Percentiles rank a stretch among this genome's conserved stretches.
Evolutionary conservation across 2,329 filamentous ascomycete genomes (phyloP).

Genomic region (Talaromyces sp.): DNA sequence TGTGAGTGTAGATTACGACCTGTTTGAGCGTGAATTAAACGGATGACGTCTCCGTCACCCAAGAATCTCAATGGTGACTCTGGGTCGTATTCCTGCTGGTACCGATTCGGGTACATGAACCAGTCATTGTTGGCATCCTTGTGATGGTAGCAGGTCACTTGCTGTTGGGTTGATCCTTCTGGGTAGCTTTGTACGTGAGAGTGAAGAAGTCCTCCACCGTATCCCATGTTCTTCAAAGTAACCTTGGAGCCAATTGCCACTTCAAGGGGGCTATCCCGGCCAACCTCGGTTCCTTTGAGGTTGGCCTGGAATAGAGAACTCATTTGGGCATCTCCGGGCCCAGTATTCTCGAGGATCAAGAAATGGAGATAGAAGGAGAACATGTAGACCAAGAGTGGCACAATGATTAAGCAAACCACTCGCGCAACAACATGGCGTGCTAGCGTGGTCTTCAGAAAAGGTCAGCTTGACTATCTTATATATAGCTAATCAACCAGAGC

Average conservation of each 20-base stretch:
- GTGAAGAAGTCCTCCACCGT: constrained; percentile 92
- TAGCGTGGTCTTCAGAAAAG: constrained; percentile 54
- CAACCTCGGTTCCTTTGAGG: constrained; percentile 86
- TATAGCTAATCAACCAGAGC: background rate
- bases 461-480: background rate
- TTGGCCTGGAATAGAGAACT: constrained; percentile 99
- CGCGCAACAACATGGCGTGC: constrained; percentile 76
- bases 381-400: constrained; percentile 89
- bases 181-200: constrained; percentile 96
- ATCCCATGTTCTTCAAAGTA: constrained; percentile 99
- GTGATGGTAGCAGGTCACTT: constrained; percentile 98
- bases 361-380: constrained; percentile 96
- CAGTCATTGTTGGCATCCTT: constrained; percentile 99
- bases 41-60: constrained; percentile 72
- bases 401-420: constrained; percentile 79
- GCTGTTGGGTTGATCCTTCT: constrained; percentile 89
- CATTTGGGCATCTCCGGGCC: constrained; percentile 99
- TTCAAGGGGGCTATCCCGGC: constrained; percentile 90
- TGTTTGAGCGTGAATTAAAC: constrained; percentile 89
- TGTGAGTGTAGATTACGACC: constrained; percentile 97
- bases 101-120: constrained; percentile 95
- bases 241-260: constrained; percentile 83
- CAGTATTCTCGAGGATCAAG: constrained; percentile 84
- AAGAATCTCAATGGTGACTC: constrained; percentile 71
- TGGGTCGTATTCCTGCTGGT: constrained; percentile 67